Base-by-base conservation (phyloP, 352 stramenopile genomes). In the Salisapilia sapeloensis region DNA sequence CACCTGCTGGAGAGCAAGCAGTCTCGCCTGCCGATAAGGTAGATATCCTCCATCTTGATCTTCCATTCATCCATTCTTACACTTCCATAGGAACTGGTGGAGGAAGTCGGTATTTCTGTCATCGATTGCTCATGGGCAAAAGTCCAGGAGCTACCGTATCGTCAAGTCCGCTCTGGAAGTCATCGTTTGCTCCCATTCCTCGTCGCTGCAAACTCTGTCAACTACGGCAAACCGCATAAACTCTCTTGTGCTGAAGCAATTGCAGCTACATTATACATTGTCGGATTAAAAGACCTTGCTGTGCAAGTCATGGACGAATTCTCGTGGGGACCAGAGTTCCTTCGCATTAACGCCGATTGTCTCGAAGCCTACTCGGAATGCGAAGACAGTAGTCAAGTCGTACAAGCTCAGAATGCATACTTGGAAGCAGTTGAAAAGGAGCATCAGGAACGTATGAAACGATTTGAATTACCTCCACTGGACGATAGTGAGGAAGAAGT, bases 91-190 rank as follows among this genome's bases (percentile, higher is more conserved):
- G 53, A 47, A 3, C 59, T 84, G 7, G 57, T 96, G 7, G 53
- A 76, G 30, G 59, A 57, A 14, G 59, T 83, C 16, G 93, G 93
- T 35, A 83, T 97, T 38, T 95, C 82, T 16, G 86, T 94, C 16
- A 97, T 98, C 48, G 92, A 98, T 55, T 98, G 94, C 56, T 97
- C 85, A n/a, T 98, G 94, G 94, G 91, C 90, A 22, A 74, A 93
- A 33, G 60, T 98, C 14, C 75, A 94, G 43, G 92, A 97, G 50
- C 78, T 98, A 27, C 93, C 93, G 9, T 97, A 97, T 50, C 62
- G 82, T 24, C 80, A 97, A 51, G 78, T 99, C 54, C 77, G 84
- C 28, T 83, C 78, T 11, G 86, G 89, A 16, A 65, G 95, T 46
- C 92, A 98, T 54, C 89, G 95, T 14, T 57, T 98, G 15, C 60